Evolutionary conservation across 2,329 filamentous ascomycete genomes (phyloP).

Genomic region (Epichloe typhina): DNA sequence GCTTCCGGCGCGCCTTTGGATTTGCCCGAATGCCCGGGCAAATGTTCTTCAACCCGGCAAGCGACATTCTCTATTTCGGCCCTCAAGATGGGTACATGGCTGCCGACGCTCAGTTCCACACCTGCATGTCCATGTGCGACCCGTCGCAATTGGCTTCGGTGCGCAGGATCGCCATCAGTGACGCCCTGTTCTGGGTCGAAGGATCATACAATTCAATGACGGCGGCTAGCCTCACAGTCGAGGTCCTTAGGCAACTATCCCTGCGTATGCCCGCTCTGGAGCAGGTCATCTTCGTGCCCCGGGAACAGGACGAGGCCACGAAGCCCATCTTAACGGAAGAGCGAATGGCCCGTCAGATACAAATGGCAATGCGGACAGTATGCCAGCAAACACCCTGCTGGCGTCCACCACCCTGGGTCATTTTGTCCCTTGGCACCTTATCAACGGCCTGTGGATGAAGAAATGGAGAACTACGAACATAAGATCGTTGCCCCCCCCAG

Average conservation of each 20-base stretch:
- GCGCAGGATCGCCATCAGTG: slow-evolving; percentile 31
- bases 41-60: slow-evolving; percentile 27
- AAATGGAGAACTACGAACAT: neutral
- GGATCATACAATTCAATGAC: slow-evolving; percentile 23
- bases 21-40: slow-evolving; percentile 27
- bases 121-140: slow-evolving; percentile 29
- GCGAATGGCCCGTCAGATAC: slow-evolving; percentile 24
- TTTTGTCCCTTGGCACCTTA: slow-evolving; percentile 15
- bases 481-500: no score
- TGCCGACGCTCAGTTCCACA: slow-evolving; percentile 30
- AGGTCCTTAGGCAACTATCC: slow-evolving; percentile 26
- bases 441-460: slow-evolving; percentile 3
- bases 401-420: slow-evolving; percentile 24
- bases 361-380: slow-evolving; percentile 22
- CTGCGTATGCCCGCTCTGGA: slow-evolving; percentile 25
- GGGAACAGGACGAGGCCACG: slow-evolving; percentile 20
- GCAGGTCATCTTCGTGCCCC: slow-evolving; percentile 31
- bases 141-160: slow-evolving; percentile 27
- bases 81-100: slow-evolving; percentile 31
- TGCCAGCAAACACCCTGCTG: slow-evolving; percentile 17
- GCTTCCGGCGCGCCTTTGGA: slow-evolving; percentile 28
- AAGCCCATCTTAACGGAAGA: slow-evolving; percentile 19
- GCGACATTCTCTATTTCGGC: slow-evolving; percentile 36
- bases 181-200: slow-evolving; percentile 28
- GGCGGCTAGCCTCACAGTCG: slow-evolving; percentile 26